Conservation (phyloP, 192 early-diverging fungal species). For the Backusella australiensis region DNA sequence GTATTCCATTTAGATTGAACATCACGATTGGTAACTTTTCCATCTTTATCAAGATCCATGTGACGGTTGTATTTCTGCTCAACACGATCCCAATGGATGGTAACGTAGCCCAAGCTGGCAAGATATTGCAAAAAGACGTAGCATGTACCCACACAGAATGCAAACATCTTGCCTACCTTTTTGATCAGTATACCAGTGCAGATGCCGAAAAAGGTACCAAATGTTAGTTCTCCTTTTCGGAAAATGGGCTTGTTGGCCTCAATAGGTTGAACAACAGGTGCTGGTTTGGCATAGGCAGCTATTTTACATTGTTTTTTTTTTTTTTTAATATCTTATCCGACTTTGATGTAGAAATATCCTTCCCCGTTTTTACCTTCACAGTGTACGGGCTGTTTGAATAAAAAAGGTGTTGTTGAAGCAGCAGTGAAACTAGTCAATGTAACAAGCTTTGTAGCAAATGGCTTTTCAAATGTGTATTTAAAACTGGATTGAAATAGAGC, state of each 20-base stretch:
- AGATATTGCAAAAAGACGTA: conserved; percentile 40
- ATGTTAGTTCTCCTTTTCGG: conserved; percentile 41
- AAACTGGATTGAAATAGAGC: neutral
- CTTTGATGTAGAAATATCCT: neutral
- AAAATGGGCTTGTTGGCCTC: conserved; percentile 28
- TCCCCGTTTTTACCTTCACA: conserved; percentile 8
- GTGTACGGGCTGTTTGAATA: conserved; percentile 9
- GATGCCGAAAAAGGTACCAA: conserved; percentile 43
- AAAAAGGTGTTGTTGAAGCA: neutral
- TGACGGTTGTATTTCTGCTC: conserved; percentile 31
- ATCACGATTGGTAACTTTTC: conserved; percentile 36
- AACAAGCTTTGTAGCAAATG: neutral
- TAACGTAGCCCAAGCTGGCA: conserved; percentile 33
- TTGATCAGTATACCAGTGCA: conserved; percentile 47
- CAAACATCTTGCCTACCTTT: conserved; percentile 45
- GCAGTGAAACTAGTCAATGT: neutral
- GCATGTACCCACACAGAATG: conserved; percentile 38
- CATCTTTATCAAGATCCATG: conserved; percentile 42
- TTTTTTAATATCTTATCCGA: neutral
- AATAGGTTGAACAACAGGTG: neutral
- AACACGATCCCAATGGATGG: conserved; percentile 39
- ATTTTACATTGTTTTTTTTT: neutral
- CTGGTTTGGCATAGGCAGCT: neutral
- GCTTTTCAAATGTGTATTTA: neutral
- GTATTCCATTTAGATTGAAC: conserved; percentile 32